Base-by-base conservation (phyloP, 2,329 filamentous ascomycete species). In the Fusarium sororula region DNA sequence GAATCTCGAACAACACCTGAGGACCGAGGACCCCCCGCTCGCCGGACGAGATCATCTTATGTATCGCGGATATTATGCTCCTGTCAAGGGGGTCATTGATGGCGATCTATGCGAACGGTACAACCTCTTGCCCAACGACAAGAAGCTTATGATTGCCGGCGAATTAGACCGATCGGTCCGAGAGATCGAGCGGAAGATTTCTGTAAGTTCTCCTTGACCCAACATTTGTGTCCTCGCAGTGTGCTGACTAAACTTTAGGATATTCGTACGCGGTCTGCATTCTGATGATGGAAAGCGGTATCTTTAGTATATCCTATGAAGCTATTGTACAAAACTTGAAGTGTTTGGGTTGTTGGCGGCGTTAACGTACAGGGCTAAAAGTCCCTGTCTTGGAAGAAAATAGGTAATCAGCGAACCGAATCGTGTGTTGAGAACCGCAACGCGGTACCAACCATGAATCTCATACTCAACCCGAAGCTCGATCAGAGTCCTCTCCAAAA, bases 181-280 rank as follows among this genome's bases (percentile, higher is more conserved):
- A 77, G 94, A 98, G 84, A 96, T 99, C 79, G 97, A 99, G 87
- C 91, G 96, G 79, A 98, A 98, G 85, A 96, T 99, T 80, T 95
- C 93, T 68, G 88, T 88, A 79, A 80, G 86, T 82, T 59, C 11
- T 38, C 60, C 22, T 28, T 32, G 18, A 28, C 17, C 18, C 17
- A 22, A 30, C 15, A 7, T 42, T 55, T 44, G 10, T 13, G 42
- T 42, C 41, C 37, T 22, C 26, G 48, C 38, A 28, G 6, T 26
- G 18, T 45, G 58, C 79, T 84, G 75, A 83, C 69, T 39, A 53
- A 35, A 41, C 15, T 24, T n/a, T 66, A 89, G 87, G 88, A 90
- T 68, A 85, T 90, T 55, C 88, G 89, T 55, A 90, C 89, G 41
- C 83, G 89, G 62, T 90, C 88, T 70, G 88, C 89, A 51, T 90